A percentile compares a stretch with the other conserved stretches of the same genome.
phyloP scores from a whole-genome alignment of 768 basidiomycete species.

The Tylopilus sp. region DNA sequence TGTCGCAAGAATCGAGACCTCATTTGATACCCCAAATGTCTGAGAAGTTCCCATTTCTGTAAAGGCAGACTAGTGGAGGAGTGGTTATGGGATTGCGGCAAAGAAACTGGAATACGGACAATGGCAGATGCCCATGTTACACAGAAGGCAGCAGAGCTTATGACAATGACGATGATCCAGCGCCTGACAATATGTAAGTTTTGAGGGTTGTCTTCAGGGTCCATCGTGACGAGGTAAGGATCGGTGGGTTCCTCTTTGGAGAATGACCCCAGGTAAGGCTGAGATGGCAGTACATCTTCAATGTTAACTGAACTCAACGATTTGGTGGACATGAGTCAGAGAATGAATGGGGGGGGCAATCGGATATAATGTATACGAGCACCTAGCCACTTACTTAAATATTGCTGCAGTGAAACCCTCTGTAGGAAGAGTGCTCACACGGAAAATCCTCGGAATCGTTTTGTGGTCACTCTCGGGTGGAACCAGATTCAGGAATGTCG shows the following conservation, averaged over 20 bases:
- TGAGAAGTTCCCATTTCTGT: constrained; percentile 57
- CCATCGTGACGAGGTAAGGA: constrained; percentile 34
- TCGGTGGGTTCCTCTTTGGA: constrained; percentile 4
- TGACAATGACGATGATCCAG: constrained; percentile 51
- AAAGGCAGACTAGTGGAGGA: constrained; percentile 46
- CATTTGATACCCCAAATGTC: constrained; percentile 49
- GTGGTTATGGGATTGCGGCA: constrained; percentile 20
- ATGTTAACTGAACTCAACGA: too few relatives aligned
- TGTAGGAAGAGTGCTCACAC: too few relatives aligned
- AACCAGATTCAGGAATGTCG: too few relatives aligned
- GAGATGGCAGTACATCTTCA: too few relatives aligned
- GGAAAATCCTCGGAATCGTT: too few relatives aligned
- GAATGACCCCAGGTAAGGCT: neutral
- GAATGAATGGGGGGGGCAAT: too few relatives aligned
- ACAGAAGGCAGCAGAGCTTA: constrained; percentile 46
- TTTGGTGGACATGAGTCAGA: too few relatives aligned
- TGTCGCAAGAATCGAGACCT: constrained; percentile 49
- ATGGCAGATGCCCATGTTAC: constrained; percentile 56
- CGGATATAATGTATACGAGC: too few relatives aligned
- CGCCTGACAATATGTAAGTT: constrained; percentile 38
- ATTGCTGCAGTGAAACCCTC: too few relatives aligned
- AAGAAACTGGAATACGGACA: constrained; percentile 32
- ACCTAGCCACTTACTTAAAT: too few relatives aligned
- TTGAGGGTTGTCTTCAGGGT: constrained; percentile 42
- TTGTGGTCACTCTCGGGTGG: too few relatives aligned